phyloP scores from a whole-genome alignment of 2,329 filamentous ascomycete species.

The Nemania diffusa region DNA sequence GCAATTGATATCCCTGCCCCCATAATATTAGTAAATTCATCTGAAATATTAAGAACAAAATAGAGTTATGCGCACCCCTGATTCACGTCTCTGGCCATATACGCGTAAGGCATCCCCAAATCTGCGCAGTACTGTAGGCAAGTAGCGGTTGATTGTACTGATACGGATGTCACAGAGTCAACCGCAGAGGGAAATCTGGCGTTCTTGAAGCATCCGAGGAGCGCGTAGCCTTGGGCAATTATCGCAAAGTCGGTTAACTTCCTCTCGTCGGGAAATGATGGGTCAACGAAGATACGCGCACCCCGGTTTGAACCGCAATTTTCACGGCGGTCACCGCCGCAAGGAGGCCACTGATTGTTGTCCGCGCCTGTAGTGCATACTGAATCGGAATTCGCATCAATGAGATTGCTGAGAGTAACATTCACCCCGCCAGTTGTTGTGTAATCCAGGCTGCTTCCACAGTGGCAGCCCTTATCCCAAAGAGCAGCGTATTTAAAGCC shows the following conservation, averaged over 20 bases:
- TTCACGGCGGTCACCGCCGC: conserved; percentile 43
- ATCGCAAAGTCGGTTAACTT: background rate
- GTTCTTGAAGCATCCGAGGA: conserved; percentile 46
- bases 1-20: conserved; percentile 21
- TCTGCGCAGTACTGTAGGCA: conserved; percentile 37
- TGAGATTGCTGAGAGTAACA: background rate
- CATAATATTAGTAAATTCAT: conserved; percentile 1
- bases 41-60: background rate
- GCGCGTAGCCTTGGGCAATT: conserved; percentile 35
- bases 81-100: conserved; percentile 17
- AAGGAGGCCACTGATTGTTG: conserved; percentile 27
- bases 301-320: conserved; percentile 43
- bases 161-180: background rate
- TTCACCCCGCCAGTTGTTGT: background rate
- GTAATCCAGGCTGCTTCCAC: conserved; percentile 41
- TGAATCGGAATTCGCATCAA: conserved; percentile 23
- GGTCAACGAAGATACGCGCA: conserved; percentile 45
- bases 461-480: conserved; percentile 40
- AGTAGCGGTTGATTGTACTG: background rate
- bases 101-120: conserved; percentile 31
- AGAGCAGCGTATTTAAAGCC: conserved; percentile 45
- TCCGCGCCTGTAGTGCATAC: background rate
- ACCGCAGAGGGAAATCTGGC: conserved; percentile 35
- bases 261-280: conserved; percentile 41
- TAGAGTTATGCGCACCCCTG: conserved; percentile 17